phyloP scores from a whole-genome alignment of 768 basidiomycete genomes.

The Kondoa malvinella region DNA sequence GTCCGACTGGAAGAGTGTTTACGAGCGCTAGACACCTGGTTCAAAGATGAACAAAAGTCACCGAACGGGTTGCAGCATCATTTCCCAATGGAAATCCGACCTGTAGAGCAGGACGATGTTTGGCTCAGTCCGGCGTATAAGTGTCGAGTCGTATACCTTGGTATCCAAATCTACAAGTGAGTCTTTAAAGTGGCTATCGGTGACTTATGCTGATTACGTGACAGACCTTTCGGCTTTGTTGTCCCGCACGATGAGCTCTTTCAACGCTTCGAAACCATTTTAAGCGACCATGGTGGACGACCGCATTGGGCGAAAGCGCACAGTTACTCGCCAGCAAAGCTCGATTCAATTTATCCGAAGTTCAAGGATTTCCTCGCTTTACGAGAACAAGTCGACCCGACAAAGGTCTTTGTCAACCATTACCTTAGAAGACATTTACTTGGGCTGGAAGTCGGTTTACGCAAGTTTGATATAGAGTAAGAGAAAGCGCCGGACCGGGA shows the following conservation, averaged over 20 bases:
- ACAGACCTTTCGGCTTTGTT: not conserved
- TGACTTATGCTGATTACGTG: not conserved
- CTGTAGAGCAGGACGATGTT: constrained; percentile 71
- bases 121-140: constrained; percentile 82
- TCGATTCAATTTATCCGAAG: constrained; percentile 56
- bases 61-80: constrained; percentile 66
- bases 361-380: constrained; percentile 60
- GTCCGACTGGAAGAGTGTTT: constrained; percentile 50
- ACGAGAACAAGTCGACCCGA: constrained; percentile 48
- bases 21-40: constrained; percentile 51
- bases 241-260: constrained; percentile 54
- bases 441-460: constrained; percentile 32
- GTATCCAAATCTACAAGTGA: constrained; percentile 92
- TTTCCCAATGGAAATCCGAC: constrained; percentile 83
- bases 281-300: constrained; percentile 52
- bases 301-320: constrained; percentile 97
- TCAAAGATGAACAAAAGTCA: constrained; percentile 48
- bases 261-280: constrained; percentile 53
- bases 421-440: constrained; percentile 76
- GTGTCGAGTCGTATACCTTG: constrained; percentile 73
- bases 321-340: constrained; percentile 44
- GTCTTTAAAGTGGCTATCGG: constrained; percentile 27
- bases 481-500: no score
- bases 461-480: not conserved
- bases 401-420: constrained; percentile 60